Percentiles rank a stretch among this genome's conserved stretches.
phyloP scores from a whole-genome alignment of 345 rosid genomes.

The Toxicodendron radicans region DNA sequence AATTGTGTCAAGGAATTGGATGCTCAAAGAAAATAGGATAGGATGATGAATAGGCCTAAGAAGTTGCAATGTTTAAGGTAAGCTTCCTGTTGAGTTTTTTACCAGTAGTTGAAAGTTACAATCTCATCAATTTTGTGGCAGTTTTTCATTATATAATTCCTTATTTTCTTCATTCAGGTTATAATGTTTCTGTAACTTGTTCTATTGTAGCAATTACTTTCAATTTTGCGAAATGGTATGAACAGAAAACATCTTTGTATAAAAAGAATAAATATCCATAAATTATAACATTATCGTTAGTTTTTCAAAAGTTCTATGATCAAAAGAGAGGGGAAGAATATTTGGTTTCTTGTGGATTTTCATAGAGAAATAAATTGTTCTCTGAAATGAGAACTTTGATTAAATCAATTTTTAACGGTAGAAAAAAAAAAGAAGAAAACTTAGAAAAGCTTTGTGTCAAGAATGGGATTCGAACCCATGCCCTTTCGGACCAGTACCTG shows the following conservation, averaged over 20 bases:
- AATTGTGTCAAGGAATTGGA: neutral
- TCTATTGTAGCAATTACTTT: too few relatives aligned
- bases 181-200: too few relatives aligned
- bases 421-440: neutral
- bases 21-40: conserved; percentile 1
- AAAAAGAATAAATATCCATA: neutral
- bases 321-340: too few relatives aligned
- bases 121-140: neutral
- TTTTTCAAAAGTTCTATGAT: too few relatives aligned
- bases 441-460: conserved; percentile 37
- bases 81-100: neutral
- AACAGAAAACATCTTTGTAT: too few relatives aligned
- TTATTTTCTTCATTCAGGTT: neutral
- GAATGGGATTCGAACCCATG: conserved; percentile 97
- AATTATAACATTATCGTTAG: too few relatives aligned
- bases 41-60: conserved; percentile 2
- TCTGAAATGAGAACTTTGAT: too few relatives aligned
- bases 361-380: too few relatives aligned
- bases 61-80: neutral
- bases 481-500: conserved; percentile 96
- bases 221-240: too few relatives aligned
- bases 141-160: neutral
- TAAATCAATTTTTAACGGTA: too few relatives aligned
- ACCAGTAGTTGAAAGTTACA: neutral
- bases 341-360: too few relatives aligned